Conservation (phyloP, 257 asterid genomes). For the Echium plantagineum region DNA sequence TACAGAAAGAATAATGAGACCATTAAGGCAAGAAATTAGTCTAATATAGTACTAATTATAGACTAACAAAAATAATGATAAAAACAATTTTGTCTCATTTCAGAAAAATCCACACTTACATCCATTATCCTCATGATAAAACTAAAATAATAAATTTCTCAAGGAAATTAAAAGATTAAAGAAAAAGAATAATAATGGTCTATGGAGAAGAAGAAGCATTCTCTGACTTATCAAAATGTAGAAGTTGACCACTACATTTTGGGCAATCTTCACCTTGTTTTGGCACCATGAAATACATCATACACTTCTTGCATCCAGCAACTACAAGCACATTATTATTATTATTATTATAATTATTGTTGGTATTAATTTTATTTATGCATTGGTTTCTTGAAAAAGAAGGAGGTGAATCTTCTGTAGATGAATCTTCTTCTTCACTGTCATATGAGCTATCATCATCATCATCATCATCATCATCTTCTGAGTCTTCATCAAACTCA, state of each 20-base stretch:
- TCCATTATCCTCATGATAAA: neutral
- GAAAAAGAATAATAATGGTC: neutral
- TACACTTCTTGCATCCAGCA: conserved; percentile 87
- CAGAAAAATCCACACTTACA: conserved; percentile 9
- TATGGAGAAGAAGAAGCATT: conserved; percentile 9
- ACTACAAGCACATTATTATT: conserved; percentile 48
- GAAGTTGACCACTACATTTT: conserved; percentile 78
- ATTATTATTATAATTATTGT: neutral
- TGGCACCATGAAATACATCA: conserved; percentile 97
- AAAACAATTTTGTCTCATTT: conserved; percentile 9
- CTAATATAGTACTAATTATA: neutral
- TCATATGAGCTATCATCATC: conserved; percentile 42
- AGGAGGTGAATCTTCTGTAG: conserved; percentile 41
- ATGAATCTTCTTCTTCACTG: conserved; percentile 46
- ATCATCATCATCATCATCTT: too few species aligned
- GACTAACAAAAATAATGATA: conserved; percentile 14
- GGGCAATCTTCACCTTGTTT: conserved; percentile 66
- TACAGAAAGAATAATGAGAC: too few species aligned
- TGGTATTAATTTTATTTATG: neutral
- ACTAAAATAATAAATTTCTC: neutral
- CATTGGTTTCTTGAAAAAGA: conserved; percentile 33
- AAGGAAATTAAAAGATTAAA: neutral
- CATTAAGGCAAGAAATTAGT: neutral
- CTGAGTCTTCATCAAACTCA: conserved; percentile 19
- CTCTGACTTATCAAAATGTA: conserved; percentile 76